phyloP scores from a whole-genome alignment of 2,329 filamentous ascomycete species.

The Hymenoscyphus albidus region DNA sequence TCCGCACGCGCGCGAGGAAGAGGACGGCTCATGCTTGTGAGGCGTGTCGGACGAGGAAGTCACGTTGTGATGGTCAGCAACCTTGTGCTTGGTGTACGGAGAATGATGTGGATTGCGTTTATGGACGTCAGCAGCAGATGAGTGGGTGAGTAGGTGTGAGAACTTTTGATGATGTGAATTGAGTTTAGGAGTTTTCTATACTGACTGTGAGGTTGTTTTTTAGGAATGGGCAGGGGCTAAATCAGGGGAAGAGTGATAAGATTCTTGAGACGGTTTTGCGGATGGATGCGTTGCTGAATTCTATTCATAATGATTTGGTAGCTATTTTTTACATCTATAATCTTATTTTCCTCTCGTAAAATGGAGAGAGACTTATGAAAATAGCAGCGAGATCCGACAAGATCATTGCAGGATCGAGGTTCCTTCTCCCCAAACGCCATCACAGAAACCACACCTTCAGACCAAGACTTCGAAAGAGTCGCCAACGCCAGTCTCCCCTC shows the following conservation, averaged over 20 bases:
- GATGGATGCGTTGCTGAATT: conserved; percentile 43
- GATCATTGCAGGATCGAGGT: neutral
- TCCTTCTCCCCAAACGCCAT: conserved; percentile 16
- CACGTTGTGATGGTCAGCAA: conserved; percentile 11
- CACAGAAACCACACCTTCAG: conserved; percentile 17
- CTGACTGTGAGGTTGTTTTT: neutral
- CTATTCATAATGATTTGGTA: conserved; percentile 23
- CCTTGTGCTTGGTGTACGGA: conserved; percentile 25
- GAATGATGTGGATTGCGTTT: conserved; percentile 24
- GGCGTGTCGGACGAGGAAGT: conserved; percentile 21
- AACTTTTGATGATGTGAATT: neutral
- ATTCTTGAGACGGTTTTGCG: conserved; percentile 49
- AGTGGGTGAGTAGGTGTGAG: conserved; percentile 2
- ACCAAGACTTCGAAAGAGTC: conserved; percentile 22
- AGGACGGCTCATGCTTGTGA: conserved; percentile 26
- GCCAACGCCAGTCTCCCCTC: conserved; percentile 23
- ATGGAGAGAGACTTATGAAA: neutral
- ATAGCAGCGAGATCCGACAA: conserved; percentile 16
- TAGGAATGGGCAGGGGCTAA: conserved; percentile 20
- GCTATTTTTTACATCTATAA: too few species aligned
- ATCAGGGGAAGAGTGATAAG: conserved; percentile 48
- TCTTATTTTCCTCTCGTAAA: neutral
- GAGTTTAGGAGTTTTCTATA: neutral
- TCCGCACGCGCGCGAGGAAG: conserved; percentile 21
- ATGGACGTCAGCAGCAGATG: conserved; percentile 18